These are phyloP conservation scores for Pseudogymnoascus sp. DNA, from an alignment of 2,329 filamentous ascomycete species.

Conservation along the genomic window DNA sequence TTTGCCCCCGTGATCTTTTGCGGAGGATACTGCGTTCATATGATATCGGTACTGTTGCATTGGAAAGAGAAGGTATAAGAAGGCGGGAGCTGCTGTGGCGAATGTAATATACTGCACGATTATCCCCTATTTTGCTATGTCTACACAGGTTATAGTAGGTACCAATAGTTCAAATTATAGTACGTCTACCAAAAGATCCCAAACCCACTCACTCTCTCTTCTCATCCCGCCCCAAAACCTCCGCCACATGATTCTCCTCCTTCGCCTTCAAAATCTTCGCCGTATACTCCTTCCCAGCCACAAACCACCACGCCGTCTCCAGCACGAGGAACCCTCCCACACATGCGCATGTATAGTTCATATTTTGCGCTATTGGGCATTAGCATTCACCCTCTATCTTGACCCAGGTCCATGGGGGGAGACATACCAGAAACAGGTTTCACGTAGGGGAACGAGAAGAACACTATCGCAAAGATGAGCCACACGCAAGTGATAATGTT, in stretches of 20 bases:
- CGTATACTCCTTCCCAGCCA: conserved; percentile 33
- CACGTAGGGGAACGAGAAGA: conserved; percentile 38
- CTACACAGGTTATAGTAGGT: neutral
- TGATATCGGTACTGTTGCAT: no score
- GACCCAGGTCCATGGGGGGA: neutral
- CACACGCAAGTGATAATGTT: conserved; percentile 33
- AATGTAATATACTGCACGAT: neutral
- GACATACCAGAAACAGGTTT: conserved; percentile 29
- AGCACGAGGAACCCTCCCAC: conserved; percentile 35
- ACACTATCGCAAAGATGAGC: conserved; percentile 35
- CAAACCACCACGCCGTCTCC: conserved; percentile 35
- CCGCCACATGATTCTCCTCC: conserved; percentile 20
- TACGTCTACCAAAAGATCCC: neutral
- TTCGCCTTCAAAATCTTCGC: conserved; percentile 31
- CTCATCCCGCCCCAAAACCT: neutral
- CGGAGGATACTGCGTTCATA: no score
- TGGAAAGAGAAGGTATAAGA: no score
- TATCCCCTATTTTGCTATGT: neutral
- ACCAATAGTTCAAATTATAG: neutral
- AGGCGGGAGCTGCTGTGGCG: neutral
- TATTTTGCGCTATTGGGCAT: conserved; percentile 28
- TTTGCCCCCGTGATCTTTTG: no score
- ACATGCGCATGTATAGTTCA: conserved; percentile 43
- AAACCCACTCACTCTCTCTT: neutral
- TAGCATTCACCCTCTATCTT: neutral